Evolutionary conservation across 2,329 filamentous ascomycete genomes (phyloP).

Genomic region (Botrytis medusae): DNA sequence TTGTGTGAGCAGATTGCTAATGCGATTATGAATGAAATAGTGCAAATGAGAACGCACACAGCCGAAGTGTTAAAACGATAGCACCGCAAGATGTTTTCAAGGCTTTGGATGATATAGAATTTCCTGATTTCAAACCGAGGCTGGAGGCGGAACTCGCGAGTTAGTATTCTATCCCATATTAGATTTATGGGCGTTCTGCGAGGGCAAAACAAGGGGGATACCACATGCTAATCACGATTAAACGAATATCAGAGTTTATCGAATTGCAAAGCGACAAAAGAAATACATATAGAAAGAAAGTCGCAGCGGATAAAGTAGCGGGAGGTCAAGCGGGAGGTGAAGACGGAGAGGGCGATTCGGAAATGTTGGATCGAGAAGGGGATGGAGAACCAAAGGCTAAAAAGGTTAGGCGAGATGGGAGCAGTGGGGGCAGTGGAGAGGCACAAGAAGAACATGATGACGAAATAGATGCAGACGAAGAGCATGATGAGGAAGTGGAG

Average conservation of each 20-base stretch:
- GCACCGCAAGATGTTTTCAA: slow-evolving; percentile 73
- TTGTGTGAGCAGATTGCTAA: not conserved
- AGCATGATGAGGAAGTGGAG: slow-evolving; percentile 43
- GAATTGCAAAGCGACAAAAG: slow-evolving; percentile 72
- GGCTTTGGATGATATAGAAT: slow-evolving; percentile 74
- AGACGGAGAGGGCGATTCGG: slow-evolving; percentile 45
- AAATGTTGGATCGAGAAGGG: slow-evolving; percentile 38
- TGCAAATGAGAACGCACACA: slow-evolving; percentile 68
- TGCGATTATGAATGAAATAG: slow-evolving; percentile 44
- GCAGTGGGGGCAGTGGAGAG: slow-evolving; percentile 43
- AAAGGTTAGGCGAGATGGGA: slow-evolving; percentile 42
- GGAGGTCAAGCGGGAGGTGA: slow-evolving; percentile 33
- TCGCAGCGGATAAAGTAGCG: slow-evolving; percentile 60
- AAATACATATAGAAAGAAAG: slow-evolving; percentile 68
- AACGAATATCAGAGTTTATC: slow-evolving; percentile 58
- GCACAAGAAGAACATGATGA: slow-evolving; percentile 22
- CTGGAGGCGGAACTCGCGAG: slow-evolving; percentile 76
- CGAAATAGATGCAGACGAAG: slow-evolving; percentile 50
- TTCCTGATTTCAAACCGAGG: slow-evolving; percentile 65
- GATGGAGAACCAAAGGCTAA: slow-evolving; percentile 23
- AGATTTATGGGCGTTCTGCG: no score
- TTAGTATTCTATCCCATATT: slow-evolving; percentile 44
- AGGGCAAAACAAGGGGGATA: slow-evolving; percentile 10
- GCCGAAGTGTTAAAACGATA: slow-evolving; percentile 74
- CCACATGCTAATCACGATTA: slow-evolving; percentile 21